A percentile compares a stretch with the other conserved stretches of the same genome.
Evolutionary conservation across 257 asterid species (phyloP).

Genomic region (Solanum dulcamara): DNA sequence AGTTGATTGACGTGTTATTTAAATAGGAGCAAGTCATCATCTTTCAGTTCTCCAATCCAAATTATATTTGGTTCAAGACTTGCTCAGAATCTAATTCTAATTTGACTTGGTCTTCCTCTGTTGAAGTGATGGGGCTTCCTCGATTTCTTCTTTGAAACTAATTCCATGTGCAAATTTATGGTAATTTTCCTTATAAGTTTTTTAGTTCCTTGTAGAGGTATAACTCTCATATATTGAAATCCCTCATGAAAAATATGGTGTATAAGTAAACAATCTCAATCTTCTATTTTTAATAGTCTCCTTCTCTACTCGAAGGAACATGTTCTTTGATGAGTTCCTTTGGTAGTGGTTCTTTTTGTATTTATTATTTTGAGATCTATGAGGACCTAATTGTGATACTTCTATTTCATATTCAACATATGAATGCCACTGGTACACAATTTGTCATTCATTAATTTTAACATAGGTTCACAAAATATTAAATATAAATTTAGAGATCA

Average conservation of each 20-base stretch:
- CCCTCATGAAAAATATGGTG: not conserved
- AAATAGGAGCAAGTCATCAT: no score
- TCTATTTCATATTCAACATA: no score
- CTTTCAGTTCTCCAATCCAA: not conserved
- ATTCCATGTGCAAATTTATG: not conserved
- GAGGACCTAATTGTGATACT: not conserved
- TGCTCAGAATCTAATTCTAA: not conserved
- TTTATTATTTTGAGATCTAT: not conserved
- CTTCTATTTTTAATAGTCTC: not conserved
- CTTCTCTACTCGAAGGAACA: not conserved
- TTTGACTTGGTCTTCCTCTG: not conserved
- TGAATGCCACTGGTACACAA: no score
- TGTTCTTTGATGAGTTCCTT: no score
- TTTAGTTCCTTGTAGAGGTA: no score
- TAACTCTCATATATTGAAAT: not conserved
- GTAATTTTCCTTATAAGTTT: not conserved
- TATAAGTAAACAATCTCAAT: not conserved
- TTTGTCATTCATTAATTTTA: no score
- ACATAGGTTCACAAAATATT: no score
- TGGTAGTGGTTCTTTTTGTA: not conserved
- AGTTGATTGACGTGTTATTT: no score
- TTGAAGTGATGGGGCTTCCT: not conserved
- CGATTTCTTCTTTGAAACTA: not conserved
- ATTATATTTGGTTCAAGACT: not conserved
- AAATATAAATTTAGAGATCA: no score